Base-by-base conservation (phyloP, 2,329 filamentous ascomycete genomes). In the Gaeumannomyces tritici region DNA sequence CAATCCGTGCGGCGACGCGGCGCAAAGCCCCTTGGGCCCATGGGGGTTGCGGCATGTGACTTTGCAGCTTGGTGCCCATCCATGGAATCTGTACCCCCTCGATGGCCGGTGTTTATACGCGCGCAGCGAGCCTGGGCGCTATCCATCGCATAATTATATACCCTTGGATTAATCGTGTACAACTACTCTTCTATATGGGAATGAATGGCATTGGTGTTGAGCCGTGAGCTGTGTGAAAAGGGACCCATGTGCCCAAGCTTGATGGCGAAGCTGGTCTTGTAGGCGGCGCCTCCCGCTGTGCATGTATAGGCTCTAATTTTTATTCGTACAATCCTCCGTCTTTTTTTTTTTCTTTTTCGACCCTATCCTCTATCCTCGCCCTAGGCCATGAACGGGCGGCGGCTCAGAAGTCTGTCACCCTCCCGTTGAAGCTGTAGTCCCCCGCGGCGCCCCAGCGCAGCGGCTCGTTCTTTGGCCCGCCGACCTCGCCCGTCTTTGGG, bases 381-480 rank as follows among this genome's bases (percentile, higher is more conserved):
- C n/a, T n/a, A n/a, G n/a, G n/a, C n/a, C n/a, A n/a, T n/a, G n/a
- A n/a, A n/a, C n/a, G n/a, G n/a, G n/a, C n/a, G n/a, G n/a, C n/a
- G n/a, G n/a, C n/a, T 42, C 63, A 69, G 62, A 99, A 99, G 76
- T 99, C 95, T 28, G 93, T 98, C 62, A 96, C 93, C 66, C 93
- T 81, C 58, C 95, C 95, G 74, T 97, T 97, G 75, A 90, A 99
- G 73, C 91, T 97, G 89, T 93, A 99, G 69, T 88, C 85, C 1
- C 90, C 88, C 0, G 70, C 73, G 24, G 82, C 79, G 0, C 92
- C 92, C 93, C 93, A 97, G 69, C 93, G 79, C 72, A 98, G 72
- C 61, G 95, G 95, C 76, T 99, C 93, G 72, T 96, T 98, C 86
- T 98, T 99, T 7, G 95, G 95, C 1, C 95, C 95, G 7, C 95